phyloP scores from a whole-genome alignment of 352 stramenopile genomes.

The Halophytophthora polymorphica region DNA sequence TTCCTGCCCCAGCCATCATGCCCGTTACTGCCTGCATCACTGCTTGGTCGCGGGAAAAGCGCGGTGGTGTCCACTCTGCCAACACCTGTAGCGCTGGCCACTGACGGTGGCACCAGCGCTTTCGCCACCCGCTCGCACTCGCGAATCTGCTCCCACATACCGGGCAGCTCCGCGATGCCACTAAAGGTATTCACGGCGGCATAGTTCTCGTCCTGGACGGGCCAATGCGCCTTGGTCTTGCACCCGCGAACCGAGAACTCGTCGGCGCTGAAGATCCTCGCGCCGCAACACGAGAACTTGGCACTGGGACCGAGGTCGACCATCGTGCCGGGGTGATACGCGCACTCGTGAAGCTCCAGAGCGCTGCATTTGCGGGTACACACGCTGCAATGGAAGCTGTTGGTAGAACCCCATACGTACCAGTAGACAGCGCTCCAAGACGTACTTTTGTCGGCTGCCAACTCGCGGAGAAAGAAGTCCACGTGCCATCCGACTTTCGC shows the following conservation, averaged over 20 bases:
- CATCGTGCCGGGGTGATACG: constrained; percentile 45
- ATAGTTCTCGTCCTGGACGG: constrained; percentile 10
- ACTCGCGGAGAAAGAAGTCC: constrained; percentile 38
- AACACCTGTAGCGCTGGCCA: constrained; percentile 6
- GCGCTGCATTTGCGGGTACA: constrained; percentile 45
- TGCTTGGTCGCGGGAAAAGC: constrained; percentile 15
- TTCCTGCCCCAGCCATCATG: constrained; percentile 9
- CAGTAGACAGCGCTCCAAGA: constrained; percentile 76
- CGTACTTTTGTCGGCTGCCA: constrained; percentile 36
- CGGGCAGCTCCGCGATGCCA: constrained; percentile 23
- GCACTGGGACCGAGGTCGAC: constrained; percentile 31
- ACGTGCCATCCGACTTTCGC: constrained; percentile 40
- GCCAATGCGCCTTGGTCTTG: constrained; percentile 35
- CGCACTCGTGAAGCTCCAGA: constrained; percentile 38
- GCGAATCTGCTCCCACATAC: constrained; percentile 38
- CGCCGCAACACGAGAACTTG: constrained; percentile 53
- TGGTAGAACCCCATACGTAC: constrained; percentile 73
- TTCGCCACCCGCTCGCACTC: constrained; percentile 19
- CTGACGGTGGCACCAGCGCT: constrained; percentile 9
- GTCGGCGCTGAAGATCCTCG: constrained; percentile 42
- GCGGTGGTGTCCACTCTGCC: constrained; percentile 18
- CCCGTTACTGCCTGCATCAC: neutral
- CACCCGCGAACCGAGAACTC: constrained; percentile 44
- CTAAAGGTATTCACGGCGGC: constrained; percentile 13
- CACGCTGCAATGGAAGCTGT: constrained; percentile 46